A percentile compares a stretch with the other conserved stretches of the same genome.
These are phyloP conservation scores for Mortierella sp. DNA, from an alignment of 371 early-diverging fungal genomes.

Conservation along the genomic window DNA sequence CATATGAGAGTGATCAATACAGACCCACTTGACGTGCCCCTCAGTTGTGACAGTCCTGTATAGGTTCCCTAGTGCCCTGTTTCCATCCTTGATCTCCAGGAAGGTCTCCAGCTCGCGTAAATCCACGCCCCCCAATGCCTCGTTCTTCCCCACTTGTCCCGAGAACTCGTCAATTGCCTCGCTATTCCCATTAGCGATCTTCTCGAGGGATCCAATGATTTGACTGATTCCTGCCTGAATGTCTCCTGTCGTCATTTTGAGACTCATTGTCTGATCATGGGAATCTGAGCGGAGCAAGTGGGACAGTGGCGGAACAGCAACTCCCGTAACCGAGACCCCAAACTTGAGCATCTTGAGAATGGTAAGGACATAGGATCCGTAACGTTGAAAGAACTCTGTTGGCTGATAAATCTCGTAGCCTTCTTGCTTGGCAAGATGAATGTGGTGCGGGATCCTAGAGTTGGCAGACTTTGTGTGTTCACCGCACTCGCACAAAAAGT, in stretches of 20 bases:
- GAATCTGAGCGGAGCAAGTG: constrained; percentile 7
- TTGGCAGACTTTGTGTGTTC: constrained; percentile 11
- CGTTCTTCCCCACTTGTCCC: background rate
- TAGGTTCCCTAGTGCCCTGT: constrained; percentile 12
- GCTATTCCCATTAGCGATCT: too few relatives aligned
- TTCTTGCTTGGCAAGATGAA: constrained; percentile 37
- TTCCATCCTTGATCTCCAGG: background rate
- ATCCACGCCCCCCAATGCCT: constrained; percentile 4
- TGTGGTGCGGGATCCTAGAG: constrained; percentile 4
- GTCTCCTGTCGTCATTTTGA: background rate
- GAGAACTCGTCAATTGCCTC: background rate
- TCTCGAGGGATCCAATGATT: too few relatives aligned
- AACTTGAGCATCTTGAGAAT: constrained; percentile 31
- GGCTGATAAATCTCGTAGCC: constrained; percentile 30
- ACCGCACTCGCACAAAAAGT: constrained; percentile 38
- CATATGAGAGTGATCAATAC: constrained; percentile 21
- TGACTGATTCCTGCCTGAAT: too few relatives aligned
- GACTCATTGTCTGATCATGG: background rate
- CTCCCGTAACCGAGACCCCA: constrained; percentile 14
- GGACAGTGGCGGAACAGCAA: constrained; percentile 16
- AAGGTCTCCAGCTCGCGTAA: constrained; percentile 9
- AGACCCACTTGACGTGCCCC: constrained; percentile 30
- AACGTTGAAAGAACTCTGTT: constrained; percentile 38
- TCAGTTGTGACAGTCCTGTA: constrained; percentile 11
- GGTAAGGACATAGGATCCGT: constrained; percentile 25